A percentile compares a stretch with the other conserved stretches of the same genome.
Conservation (phyloP, 2,329 filamentous ascomycete genomes). For the Aspergillus fructus region DNA sequence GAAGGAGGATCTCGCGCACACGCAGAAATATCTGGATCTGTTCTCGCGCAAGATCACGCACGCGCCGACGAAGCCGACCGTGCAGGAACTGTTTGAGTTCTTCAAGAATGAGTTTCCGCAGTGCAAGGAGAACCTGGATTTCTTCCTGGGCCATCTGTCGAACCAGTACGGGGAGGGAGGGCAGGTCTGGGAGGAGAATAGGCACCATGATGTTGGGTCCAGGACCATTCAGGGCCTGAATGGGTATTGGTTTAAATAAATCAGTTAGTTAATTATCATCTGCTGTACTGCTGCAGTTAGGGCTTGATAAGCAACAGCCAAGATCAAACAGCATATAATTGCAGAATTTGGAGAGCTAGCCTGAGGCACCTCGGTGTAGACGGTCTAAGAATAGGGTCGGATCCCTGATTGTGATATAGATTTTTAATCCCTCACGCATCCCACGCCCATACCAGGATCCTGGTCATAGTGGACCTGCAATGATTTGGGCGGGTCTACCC, state of each 20-base stretch:
- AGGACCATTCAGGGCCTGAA: constrained; percentile 15
- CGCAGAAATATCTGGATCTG: constrained; percentile 28
- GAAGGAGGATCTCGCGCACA: constrained; percentile 28
- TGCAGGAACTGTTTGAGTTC: constrained; percentile 29
- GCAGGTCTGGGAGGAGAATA: constrained; percentile 32
- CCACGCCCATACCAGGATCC: too few species aligned
- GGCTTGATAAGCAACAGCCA: too few species aligned
- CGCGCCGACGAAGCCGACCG: constrained; percentile 23
- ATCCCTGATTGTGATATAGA: too few species aligned
- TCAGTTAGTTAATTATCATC: too few species aligned
- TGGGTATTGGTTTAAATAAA: constrained; percentile 17
- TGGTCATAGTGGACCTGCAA: too few species aligned
- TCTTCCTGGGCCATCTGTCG: constrained; percentile 35
- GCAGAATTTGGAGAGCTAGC: too few species aligned
- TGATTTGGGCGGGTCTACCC: too few species aligned
- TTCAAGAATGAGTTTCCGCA: constrained; percentile 31
- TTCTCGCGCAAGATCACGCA: constrained; percentile 30
- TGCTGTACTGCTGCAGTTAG: too few species aligned
- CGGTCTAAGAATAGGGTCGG: too few species aligned
- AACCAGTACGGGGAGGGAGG: constrained; percentile 35
- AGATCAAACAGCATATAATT: too few species aligned
- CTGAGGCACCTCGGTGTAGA: too few species aligned
- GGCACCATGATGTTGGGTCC: constrained; percentile 24
- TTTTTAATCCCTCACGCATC: too few species aligned
- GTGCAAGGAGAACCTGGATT: constrained; percentile 32